Evolutionary conservation across 148 eudicot genomes (phyloP), one percentile per base, ranked within the genome.

Genomic region (Pouteria glomerata): DNA sequence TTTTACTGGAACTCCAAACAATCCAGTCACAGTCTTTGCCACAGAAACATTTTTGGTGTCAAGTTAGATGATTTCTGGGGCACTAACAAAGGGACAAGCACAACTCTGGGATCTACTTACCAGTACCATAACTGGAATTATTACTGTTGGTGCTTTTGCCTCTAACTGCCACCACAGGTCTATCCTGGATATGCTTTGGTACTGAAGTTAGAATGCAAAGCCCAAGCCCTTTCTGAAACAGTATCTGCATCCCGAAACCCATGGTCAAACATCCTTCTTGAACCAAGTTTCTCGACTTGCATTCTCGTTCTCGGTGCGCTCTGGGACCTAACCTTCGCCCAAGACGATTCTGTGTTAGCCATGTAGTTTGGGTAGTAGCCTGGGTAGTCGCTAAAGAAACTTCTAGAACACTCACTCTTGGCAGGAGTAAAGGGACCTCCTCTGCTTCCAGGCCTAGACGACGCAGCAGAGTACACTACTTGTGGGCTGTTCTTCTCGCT

Each of bases 231-330:
- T 72, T 86, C 86, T 1, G 89, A 86, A 27, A 39, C 30, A 30
- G 78, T 69, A 35, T 79, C 82, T 10, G 64, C 47, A 24, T 86
- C 83, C 83, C 84, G 84, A 61, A 69, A 68, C 29, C 80, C 78
- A 2, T 47, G 80, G 13, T 71, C 80, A 23, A 72, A 78, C 76
- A 77, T 74, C 69, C 69, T 81, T 44, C 76, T 69, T 1, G 82
- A 61, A 8, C 82, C 75, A 3, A 69, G 58, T 53, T 82, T 82
- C 53, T 84, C 88, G 41, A 63, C 5, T 24, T 66, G 65, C 41
- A 69, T 35, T 76, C 96, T 81, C 68, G 86, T 88, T 78, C 81
- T 83, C 11, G 96, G 93, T 31, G 93, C 98, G 26, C 96, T 92
- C 19, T 86, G 88, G 30, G 96, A 90, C 84, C 98, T 80, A 8